A percentile compares a stretch with the other conserved stretches of the same genome.
Evolutionary conservation across 1,284 basidiomycete genomes (phyloP).

Genomic region (Heterobasidion irregulare): DNA sequence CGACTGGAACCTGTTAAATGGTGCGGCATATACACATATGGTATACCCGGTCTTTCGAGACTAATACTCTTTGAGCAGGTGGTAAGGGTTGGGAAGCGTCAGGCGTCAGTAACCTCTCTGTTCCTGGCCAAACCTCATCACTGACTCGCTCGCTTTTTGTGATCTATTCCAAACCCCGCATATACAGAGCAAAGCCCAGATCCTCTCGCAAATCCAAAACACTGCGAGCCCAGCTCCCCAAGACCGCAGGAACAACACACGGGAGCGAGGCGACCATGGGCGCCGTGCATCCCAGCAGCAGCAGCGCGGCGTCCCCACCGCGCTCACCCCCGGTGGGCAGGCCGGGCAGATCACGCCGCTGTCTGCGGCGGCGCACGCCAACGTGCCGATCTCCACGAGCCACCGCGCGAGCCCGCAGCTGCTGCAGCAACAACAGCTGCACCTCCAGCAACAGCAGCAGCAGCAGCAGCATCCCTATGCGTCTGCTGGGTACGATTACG

Average conservation of each 20-base stretch:
- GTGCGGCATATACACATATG: slow-evolving; percentile 18
- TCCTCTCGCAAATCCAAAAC: slow-evolving; percentile 53
- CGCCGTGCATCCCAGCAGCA: slow-evolving; percentile 56
- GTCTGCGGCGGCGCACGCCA: slow-evolving; percentile 66
- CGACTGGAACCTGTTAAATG: slow-evolving; percentile 87
- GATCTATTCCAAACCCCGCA: too few relatives aligned
- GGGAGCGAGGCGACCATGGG: slow-evolving; percentile 39
- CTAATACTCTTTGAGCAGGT: slow-evolving; percentile 30
- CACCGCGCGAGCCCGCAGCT: slow-evolving; percentile 26
- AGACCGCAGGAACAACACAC: slow-evolving; percentile 48
- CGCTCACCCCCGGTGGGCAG: slow-evolving; percentile 42
- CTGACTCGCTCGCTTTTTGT: too few relatives aligned
- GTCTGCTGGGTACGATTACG: slow-evolving; percentile 47
- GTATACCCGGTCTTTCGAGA: neutral
- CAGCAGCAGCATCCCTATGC: slow-evolving; percentile 52
- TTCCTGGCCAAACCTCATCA: neutral
- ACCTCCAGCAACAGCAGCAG: too few relatives aligned
- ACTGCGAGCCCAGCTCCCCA: slow-evolving; percentile 31
- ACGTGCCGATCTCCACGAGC: slow-evolving; percentile 50
- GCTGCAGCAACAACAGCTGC: too few relatives aligned
- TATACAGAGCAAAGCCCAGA: slow-evolving; percentile 41
- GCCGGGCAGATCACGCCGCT: slow-evolving; percentile 54
- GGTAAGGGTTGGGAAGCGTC: slow-evolving; percentile 94
- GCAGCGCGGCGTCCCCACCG: slow-evolving; percentile 47
- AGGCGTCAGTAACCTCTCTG: slow-evolving; percentile 40